Evolutionary conservation across 306 rosid species (phyloP), one percentile per base, ranked within the genome.

Genomic region (Prosopis cineraria): DNA sequence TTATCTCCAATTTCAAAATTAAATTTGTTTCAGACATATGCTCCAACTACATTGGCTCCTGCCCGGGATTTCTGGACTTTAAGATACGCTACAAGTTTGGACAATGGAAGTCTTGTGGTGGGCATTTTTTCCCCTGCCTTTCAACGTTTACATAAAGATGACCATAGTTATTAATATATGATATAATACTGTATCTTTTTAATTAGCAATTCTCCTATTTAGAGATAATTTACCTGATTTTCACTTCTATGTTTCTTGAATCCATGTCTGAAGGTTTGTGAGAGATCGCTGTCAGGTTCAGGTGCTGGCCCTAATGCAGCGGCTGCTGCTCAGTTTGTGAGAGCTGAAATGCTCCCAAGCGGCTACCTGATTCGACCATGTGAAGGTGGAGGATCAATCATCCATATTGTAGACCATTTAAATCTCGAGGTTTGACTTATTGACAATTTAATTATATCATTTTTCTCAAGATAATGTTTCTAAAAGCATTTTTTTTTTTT

Each of bases 1-100:
- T 52, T 12, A 43, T 52, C 60, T 50, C 14, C 37, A 50, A 19
- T 58, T 30, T 63, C 69, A 68, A 40, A 66, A 68, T 76, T 19
- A 6, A 62, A 63, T 48, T 66, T 79, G 60, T 58, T 72, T 24
- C 85, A 96, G 99, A 88, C 94, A 45, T 96, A 77, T 81, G 99
- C 99, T 85, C 99, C 99, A 62, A 91, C 97, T 0, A 93, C 96
- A 14, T 85, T 93, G 85, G 99, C 98, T 87, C 94, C 97, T 76
- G 99, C 98, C 63, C 92, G 97, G 75, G 99, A 96, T 89, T 91
- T 96, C 79, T 96, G 99, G 99, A 96, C 99, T 62, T 83, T 96
- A 19, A 90, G 99, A 90, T 96, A 93, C 90, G 91, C 97, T 34
- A 88, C 90, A 44, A 91, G 30, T 41, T 73, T 96, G 85, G 99